Evolutionary conservation across 176 grass and related monocot genomes (phyloP), one percentile per base, ranked within the genome.

Genomic region (Secale cereale): DNA sequence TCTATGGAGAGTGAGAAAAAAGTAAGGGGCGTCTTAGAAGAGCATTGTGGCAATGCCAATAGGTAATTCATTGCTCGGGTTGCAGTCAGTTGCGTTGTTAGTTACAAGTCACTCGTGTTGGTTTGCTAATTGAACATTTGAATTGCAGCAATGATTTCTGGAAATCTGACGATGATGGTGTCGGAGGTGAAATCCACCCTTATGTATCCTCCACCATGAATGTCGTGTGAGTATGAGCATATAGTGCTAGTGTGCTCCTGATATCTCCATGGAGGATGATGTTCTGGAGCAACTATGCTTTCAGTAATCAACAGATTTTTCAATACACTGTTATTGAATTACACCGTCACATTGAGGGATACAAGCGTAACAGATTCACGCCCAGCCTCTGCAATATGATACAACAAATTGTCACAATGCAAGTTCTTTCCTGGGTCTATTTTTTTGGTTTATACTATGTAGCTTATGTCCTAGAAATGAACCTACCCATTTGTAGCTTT

Each of bases 1-100:
- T 65, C 93, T 7, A 65, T 27, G 54, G 94, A 99, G 80, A 82
- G 60, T 5, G 97, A 99, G 86, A 99, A 99, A 81, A 99, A 95
- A 92, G 86, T 98, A 35, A 85, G 90, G 57, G 56, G 79, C 68
- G 28, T 74, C 25, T 48, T 74, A 19, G 70, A 48, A 74, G 70
- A 28, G 40, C 25, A 48, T 19, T 74, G 70, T 73, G 70, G 39
- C 14, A 48, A 1, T 48, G 70, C 40, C n/a, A 74, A 74, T 74
- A 46, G 70, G 70, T 74, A 74, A 74, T 17, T 27, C 14, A 23
- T 43, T 27, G 12, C 41, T 3, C 27, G 37, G 39, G 40, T 4
- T 28, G 70, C n/a, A 22, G 20, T 16, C 70, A 7, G 25, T 45
- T 73, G 2, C 10, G 0, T 26, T 13, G 14, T 43, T 72, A 8